Conservation (phyloP, 2,329 filamentous ascomycete species). For the Acrocalymma vagum region DNA sequence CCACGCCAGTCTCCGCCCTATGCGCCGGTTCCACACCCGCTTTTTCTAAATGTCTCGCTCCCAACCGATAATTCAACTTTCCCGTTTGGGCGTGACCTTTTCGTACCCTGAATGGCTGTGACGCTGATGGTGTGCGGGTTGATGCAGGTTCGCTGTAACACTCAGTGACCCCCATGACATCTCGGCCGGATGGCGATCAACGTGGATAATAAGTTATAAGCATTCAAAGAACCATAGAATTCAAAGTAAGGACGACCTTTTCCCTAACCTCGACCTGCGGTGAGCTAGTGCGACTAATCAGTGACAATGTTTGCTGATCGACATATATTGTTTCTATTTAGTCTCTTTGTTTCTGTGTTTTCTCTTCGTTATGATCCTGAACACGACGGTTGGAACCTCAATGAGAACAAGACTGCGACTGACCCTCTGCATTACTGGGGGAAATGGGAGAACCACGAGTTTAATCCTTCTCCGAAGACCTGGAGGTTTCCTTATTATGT, state of each 20-base stretch:
- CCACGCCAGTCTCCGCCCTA: conserved; percentile 12
- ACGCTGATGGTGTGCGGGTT: conserved; percentile 8
- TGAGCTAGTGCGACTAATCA: conserved; percentile 11
- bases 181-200: conserved; percentile 16
- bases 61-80: conserved; percentile 12
- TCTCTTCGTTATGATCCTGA: conserved; percentile 56
- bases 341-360: conserved; percentile 19
- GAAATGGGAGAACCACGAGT: conserved; percentile 63
- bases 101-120: conserved; percentile 9
- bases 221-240: neutral
- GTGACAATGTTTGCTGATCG: conserved; percentile 22
- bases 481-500: conserved; percentile 75
- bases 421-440: conserved; percentile 67
- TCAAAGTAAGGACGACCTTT: conserved; percentile 10
- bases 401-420: conserved; percentile 65
- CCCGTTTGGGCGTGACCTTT: conserved; percentile 9
- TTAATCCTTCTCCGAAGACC: conserved; percentile 64
- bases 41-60: conserved; percentile 8
- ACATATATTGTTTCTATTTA: conserved; percentile 19
- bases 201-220: conserved; percentile 17
- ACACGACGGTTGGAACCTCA: conserved; percentile 66
- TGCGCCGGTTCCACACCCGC: conserved; percentile 5
- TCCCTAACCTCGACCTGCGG: conserved; percentile 8
- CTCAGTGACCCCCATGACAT: conserved; percentile 19
- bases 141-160: conserved; percentile 18